phyloP scores from a whole-genome alignment of 2,329 filamentous ascomycete species.

The Nannizziopsis barbatae region DNA sequence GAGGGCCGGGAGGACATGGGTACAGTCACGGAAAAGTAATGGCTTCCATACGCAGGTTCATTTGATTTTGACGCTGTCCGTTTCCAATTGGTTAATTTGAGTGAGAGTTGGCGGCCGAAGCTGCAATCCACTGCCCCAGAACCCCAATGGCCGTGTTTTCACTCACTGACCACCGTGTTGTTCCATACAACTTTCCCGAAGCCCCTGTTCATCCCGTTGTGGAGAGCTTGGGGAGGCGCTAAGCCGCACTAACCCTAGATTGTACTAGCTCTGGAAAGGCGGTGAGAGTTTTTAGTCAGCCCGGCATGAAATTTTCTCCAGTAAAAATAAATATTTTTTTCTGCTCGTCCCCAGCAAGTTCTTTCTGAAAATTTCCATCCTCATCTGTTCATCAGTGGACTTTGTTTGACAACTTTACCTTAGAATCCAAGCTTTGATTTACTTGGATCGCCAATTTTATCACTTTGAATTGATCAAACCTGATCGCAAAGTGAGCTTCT shows the following conservation, averaged over 20 bases:
- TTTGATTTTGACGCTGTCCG: neutral
- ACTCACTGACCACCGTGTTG: too few relatives aligned
- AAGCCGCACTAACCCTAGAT: too few relatives aligned
- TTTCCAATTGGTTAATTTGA: neutral
- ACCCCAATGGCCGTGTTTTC: too few relatives aligned
- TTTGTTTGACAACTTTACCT: too few relatives aligned
- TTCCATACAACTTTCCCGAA: too few relatives aligned
- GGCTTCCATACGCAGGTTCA: neutral
- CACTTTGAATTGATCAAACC: neutral
- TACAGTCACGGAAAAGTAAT: neutral
- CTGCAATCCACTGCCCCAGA: too few relatives aligned
- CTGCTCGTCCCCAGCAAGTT: constrained; percentile 10
- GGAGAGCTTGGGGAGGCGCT: too few relatives aligned
- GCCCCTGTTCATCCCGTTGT: too few relatives aligned
- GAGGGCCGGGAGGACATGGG: constrained; percentile 18
- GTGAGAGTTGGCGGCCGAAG: neutral
- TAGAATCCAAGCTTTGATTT: neutral
- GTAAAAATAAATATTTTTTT: constrained; percentile 16
- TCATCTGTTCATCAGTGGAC: neutral
- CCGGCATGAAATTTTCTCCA: neutral
- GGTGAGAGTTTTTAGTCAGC: neutral
- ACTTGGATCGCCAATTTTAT: neutral
- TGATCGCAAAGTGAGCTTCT: neutral
- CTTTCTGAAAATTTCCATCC: neutral
- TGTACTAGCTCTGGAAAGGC: too few relatives aligned